Conservation (phyloP, 306 rosid genomes). For the Malus sieversii region DNA sequence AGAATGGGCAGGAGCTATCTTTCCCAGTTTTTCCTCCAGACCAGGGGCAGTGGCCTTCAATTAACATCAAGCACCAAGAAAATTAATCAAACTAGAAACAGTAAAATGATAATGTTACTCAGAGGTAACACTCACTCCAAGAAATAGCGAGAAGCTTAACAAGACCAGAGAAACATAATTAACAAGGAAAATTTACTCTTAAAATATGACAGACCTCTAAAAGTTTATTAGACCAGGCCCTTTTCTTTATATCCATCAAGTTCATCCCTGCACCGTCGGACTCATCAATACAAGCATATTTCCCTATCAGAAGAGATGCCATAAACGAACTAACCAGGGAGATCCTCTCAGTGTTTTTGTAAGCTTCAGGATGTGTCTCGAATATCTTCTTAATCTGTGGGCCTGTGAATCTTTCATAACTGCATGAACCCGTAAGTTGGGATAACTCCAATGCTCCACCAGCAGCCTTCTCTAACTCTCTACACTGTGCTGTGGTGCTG, state of each 20-base stretch:
- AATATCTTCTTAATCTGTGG: conserved; percentile 82
- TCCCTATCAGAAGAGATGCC: conserved; percentile 77
- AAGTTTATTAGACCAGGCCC: conserved; percentile 59
- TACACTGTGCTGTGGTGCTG: conserved; percentile 80
- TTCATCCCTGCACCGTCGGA: conserved; percentile 95
- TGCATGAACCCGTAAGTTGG: conserved; percentile 74
- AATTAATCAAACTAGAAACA: background rate
- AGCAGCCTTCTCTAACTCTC: conserved; percentile 68
- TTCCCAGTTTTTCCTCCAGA: conserved; percentile 81
- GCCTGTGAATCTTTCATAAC: conserved; percentile 77
- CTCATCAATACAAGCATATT: conserved; percentile 78
- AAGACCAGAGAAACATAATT: background rate
- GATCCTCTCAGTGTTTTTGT: conserved; percentile 75
- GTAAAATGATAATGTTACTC: background rate
- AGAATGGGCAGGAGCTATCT: conserved; percentile 75
- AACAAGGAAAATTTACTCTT: background rate
- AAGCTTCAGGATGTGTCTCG: conserved; percentile 50
- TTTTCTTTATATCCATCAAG: conserved; percentile 73
- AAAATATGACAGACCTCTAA: conserved; percentile 52
- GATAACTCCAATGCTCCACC: conserved; percentile 90
- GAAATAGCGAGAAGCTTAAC: background rate
- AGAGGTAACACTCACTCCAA: background rate
- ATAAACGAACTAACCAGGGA: conserved; percentile 91
- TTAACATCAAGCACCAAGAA: conserved; percentile 1
- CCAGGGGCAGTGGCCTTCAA: conserved; percentile 78